These are phyloP conservation scores for Aspergillus caelatus DNA, from an alignment of 2,329 filamentous ascomycete species.

Conservation along the genomic window DNA sequence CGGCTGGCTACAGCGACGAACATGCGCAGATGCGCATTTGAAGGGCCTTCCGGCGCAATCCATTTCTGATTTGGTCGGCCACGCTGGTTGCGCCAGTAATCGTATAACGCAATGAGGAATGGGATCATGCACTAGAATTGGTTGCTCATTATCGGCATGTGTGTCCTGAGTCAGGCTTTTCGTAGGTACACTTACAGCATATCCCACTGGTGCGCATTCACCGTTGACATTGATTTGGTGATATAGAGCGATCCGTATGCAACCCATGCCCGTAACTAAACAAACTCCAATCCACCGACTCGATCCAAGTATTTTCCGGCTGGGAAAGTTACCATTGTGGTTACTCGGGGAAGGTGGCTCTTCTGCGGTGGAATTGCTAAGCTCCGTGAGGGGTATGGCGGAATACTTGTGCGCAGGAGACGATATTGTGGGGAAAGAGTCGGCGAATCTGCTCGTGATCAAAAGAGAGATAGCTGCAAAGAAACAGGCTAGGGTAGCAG, in stretches of 20 bases:
- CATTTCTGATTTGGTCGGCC: constrained; percentile 24
- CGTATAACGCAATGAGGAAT: constrained; percentile 45
- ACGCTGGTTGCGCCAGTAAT: constrained; percentile 40
- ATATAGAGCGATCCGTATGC: constrained; percentile 43
- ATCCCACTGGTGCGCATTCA: constrained; percentile 46
- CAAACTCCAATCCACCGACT: constrained; percentile 28
- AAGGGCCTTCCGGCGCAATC: constrained; percentile 19
- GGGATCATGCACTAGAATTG: constrained; percentile 40
- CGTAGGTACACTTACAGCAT: constrained; percentile 32
- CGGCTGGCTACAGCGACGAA: constrained; percentile 33
- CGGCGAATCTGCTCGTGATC: constrained; percentile 37
- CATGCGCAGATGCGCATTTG: constrained; percentile 20
- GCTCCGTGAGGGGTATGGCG: constrained; percentile 32
- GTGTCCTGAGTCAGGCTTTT: not conserved
- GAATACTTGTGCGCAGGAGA: constrained; percentile 30
- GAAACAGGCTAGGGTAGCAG: constrained; percentile 45
- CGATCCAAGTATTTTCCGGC: constrained; percentile 13
- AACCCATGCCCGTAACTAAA: constrained; percentile 27
- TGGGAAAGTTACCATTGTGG: constrained; percentile 8
- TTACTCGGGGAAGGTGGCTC: constrained; percentile 11
- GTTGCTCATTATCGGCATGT: constrained; percentile 18
- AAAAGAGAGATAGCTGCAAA: constrained; percentile 44
- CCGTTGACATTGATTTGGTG: constrained; percentile 44
- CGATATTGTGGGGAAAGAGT: constrained; percentile 24
- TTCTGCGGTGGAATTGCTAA: constrained; percentile 26